Evolutionary conservation across 2,329 filamentous ascomycete species (phyloP).

Genomic region (Ophioceras dolichostomum): DNA sequence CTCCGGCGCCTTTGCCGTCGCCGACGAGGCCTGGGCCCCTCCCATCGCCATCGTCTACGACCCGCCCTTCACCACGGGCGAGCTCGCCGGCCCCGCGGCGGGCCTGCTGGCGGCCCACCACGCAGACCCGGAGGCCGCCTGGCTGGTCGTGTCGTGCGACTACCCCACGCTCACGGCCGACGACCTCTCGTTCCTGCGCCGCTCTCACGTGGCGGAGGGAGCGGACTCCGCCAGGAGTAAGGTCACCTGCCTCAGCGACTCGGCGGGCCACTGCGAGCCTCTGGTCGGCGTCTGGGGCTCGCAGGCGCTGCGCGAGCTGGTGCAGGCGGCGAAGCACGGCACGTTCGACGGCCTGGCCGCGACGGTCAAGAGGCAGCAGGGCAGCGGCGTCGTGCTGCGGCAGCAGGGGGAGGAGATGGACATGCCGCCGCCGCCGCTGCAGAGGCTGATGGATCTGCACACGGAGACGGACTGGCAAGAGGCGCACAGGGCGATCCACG

Average conservation of each 20-base stretch:
- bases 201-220: conserved; percentile 10
- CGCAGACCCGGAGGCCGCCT: conserved; percentile 12
- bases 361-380: neutral
- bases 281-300: conserved; percentile 22
- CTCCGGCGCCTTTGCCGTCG: neutral
- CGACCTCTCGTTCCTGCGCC: conserved; percentile 14
- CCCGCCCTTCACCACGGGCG: neutral
- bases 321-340: neutral
- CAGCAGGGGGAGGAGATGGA: neutral
- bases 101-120: conserved; percentile 18
- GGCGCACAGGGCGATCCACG: neutral
- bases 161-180: conserved; percentile 17
- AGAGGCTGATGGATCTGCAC: neutral
- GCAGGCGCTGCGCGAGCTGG: conserved; percentile 11
- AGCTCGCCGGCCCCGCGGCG: neutral
- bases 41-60: neutral
- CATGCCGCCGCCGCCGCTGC: neutral
- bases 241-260: conserved; percentile 22
- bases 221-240: too few species aligned
- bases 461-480: neutral
- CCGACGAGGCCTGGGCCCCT: too few species aligned
- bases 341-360: neutral
- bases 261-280: conserved; percentile 17
- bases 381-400: neutral
- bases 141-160: conserved; percentile 20